phyloP scores from a whole-genome alignment of 2,329 filamentous ascomycete genomes.

The Trichoderma afroharzianum region DNA sequence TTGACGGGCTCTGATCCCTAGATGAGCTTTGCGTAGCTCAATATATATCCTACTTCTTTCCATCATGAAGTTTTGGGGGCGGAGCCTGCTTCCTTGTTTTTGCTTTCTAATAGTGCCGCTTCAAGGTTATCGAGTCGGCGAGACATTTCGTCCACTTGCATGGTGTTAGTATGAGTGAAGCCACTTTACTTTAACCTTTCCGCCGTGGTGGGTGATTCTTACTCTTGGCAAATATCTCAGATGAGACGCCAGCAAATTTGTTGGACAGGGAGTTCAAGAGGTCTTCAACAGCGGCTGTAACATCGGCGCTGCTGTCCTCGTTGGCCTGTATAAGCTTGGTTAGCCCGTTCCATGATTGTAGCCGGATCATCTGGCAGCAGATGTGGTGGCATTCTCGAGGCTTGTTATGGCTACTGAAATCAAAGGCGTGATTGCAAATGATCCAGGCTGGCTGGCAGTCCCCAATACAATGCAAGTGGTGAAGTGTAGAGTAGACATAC shows the following conservation, averaged over 20 bases:
- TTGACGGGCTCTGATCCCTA: background rate
- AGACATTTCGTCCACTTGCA: conserved; percentile 91
- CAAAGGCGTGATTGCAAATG: background rate
- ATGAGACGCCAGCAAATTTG: conserved; percentile 81
- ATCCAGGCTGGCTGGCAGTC: background rate
- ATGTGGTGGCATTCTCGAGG: background rate
- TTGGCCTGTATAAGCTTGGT: background rate
- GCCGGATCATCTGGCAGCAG: background rate
- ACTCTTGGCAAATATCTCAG: conserved; percentile 88
- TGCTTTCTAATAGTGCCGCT: conserved; percentile 61
- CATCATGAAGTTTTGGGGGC: conserved; percentile 9
- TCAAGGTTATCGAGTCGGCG: conserved; percentile 80
- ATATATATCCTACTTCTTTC: background rate
- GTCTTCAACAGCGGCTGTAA: conserved; percentile 79
- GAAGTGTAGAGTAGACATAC: conserved; percentile 4
- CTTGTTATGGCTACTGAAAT: background rate
- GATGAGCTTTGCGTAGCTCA: background rate
- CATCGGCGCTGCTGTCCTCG: conserved; percentile 44
- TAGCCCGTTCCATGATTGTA: background rate
- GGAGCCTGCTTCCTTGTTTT: conserved; percentile 40
- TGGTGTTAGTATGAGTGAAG: conserved; percentile 17
- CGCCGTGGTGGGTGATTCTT: conserved; percentile 34
- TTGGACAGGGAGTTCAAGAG: conserved; percentile 77
- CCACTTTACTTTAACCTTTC: background rate
- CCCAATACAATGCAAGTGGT: background rate